These are phyloP conservation scores for Priceomyces haplophilus DNA, from an alignment of 805 yeast genomes.

Conservation along the genomic window DNA sequence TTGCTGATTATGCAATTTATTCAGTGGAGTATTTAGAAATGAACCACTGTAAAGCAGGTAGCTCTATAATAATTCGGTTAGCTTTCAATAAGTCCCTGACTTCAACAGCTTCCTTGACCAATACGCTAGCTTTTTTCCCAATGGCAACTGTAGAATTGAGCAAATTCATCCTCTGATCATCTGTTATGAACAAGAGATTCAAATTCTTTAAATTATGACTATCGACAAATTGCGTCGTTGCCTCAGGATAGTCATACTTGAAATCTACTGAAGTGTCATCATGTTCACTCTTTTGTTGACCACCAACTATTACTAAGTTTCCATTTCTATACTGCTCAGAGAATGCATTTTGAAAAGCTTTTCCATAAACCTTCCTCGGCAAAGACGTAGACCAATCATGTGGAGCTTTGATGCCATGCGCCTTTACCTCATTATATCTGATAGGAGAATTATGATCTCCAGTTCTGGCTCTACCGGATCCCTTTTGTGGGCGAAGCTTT, in stretches of 20 bases:
- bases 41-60: conserved; percentile 64
- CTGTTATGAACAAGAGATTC: conserved; percentile 66
- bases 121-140: conserved; percentile 56
- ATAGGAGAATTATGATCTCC: conserved; percentile 96
- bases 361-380: conserved; percentile 67
- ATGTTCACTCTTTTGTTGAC: conserved; percentile 24
- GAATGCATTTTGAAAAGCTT: conserved; percentile 79
- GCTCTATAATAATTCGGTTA: conserved; percentile 68
- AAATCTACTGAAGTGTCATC: conserved; percentile 30
- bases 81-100: conserved; percentile 84
- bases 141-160: conserved; percentile 53
- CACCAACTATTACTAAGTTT: conserved; percentile 68
- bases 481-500: conserved; percentile 87
- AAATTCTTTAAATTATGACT: conserved; percentile 48
- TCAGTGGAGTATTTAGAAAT: conserved; percentile 29
- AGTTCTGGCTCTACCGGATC: conserved; percentile 90
- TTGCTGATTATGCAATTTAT: not conserved
- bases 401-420: conserved; percentile 87
- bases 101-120: conserved; percentile 73
- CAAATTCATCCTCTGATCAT: conserved; percentile 58
- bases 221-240: conserved; percentile 49
- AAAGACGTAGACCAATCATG: conserved; percentile 80
- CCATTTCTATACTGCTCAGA: conserved; percentile 79
- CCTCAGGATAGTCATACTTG: conserved; percentile 39
- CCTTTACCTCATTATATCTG: conserved; percentile 84